Evolutionary conservation across 202 grass and related monocot species (phyloP).

Genomic region (Bolboschoenoplectus hybrid): DNA sequence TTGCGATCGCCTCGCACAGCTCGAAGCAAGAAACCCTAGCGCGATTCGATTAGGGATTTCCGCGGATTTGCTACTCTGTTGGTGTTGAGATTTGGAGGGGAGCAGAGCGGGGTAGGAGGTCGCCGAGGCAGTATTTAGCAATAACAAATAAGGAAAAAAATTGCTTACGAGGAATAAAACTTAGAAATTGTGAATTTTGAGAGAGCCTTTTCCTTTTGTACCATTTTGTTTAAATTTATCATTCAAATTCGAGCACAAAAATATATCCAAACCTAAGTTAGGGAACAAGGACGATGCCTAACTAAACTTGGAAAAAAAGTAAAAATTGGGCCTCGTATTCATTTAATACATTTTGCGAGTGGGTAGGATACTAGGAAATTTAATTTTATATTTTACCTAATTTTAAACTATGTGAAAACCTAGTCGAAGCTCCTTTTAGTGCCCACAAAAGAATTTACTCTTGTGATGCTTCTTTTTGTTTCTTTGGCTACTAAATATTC

Average conservation of each 20-base stretch:
- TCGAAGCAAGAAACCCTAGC: slow-evolving; percentile 37
- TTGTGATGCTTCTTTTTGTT: background rate
- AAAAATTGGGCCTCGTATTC: too few relatives aligned
- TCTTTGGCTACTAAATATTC: background rate
- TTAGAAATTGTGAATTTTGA: background rate
- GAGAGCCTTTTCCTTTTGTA: background rate
- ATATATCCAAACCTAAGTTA: slow-evolving; percentile 10
- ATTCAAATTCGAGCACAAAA: background rate
- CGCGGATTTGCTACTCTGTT: background rate
- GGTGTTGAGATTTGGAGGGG: background rate
- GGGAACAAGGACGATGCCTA: background rate
- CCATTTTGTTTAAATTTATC: background rate
- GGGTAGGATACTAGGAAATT: background rate
- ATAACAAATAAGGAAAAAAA: background rate
- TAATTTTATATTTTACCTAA: too few relatives aligned
- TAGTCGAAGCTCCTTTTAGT: background rate
- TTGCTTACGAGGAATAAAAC: background rate
- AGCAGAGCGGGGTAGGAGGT: background rate
- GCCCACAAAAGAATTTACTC: background rate
- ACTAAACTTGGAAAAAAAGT: background rate
- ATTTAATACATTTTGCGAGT: background rate
- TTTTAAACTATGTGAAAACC: background rate
- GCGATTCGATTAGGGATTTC: background rate
- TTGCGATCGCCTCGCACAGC: slow-evolving; percentile 8
- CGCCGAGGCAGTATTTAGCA: background rate